Evolutionary conservation across 2,329 filamentous ascomycete genomes (phyloP).

Genomic region (Talaromyces sp.): DNA sequence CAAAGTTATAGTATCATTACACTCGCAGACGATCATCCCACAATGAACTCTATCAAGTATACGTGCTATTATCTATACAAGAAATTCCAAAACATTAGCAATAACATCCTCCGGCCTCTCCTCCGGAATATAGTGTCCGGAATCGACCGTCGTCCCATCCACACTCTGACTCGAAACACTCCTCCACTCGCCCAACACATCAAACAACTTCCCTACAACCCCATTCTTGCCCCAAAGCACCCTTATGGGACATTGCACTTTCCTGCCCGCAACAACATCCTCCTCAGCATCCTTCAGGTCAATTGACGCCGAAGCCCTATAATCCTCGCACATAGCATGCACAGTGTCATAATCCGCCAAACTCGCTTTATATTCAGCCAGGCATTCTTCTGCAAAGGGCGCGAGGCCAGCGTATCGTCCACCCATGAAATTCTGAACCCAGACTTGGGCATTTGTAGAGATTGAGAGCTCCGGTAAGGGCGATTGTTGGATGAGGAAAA

Average conservation of each 20-base stretch:
- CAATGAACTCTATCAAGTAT: background rate
- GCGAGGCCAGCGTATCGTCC: conserved; percentile 28
- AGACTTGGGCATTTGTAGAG: conserved; percentile 35
- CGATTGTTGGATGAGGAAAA: conserved; percentile 53
- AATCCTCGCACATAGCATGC: conserved; percentile 55
- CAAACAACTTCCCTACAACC: conserved; percentile 50
- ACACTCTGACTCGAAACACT: conserved; percentile 40
- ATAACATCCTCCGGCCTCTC: conserved; percentile 50
- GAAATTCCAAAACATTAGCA: conserved; percentile 41
- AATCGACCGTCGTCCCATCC: conserved; percentile 44
- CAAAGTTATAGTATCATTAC: conserved; percentile 32
- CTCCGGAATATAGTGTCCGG: conserved; percentile 53
- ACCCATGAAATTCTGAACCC: conserved; percentile 46
- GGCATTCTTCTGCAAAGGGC: conserved; percentile 35
- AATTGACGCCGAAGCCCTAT: conserved; percentile 51
- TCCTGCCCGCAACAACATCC: conserved; percentile 44
- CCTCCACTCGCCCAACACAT: conserved; percentile 52
- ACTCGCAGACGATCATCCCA: background rate
- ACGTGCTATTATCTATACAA: conserved; percentile 19
- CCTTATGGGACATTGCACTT: conserved; percentile 47
- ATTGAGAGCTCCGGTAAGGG: conserved; percentile 53
- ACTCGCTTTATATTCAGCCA: conserved; percentile 43
- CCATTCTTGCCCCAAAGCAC: conserved; percentile 52
- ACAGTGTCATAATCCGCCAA: conserved; percentile 44
- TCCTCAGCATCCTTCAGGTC: conserved; percentile 52